Conservation (phyloP, 208 protist species). For the Leptomonas seymouri region DNA sequence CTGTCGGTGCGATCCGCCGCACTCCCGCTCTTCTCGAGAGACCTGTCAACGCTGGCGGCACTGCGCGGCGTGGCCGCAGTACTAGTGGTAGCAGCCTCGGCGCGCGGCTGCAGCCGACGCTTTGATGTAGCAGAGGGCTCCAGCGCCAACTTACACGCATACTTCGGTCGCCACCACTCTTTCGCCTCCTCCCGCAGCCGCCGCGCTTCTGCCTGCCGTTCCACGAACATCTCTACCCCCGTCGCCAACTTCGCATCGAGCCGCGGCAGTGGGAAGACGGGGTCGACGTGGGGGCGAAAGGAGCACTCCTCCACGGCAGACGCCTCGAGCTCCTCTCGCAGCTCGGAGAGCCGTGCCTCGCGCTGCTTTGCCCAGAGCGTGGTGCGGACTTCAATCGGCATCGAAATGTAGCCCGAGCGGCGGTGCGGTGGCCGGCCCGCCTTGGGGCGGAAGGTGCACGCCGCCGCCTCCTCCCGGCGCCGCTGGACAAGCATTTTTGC, state of each 20-base stretch:
- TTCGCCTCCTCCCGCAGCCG: slow-evolving; percentile 51
- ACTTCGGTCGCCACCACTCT: slow-evolving; percentile 59
- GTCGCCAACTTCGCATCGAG: slow-evolving; percentile 19
- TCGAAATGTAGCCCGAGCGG: slow-evolving; percentile 32
- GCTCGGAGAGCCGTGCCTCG: slow-evolving; percentile 39
- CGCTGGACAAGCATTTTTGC: slow-evolving; percentile 28
- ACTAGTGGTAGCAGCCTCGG: no score
- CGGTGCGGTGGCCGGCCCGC: slow-evolving; percentile 55
- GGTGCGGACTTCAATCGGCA: slow-evolving; percentile 52
- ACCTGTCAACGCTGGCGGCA: background rate
- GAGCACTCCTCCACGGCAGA: slow-evolving; percentile 49
- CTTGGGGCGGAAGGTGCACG: slow-evolving; percentile 72
- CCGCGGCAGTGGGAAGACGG: slow-evolving; percentile 51
- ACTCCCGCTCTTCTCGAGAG: background rate
- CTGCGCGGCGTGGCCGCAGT: background rate
- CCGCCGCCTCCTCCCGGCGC: slow-evolving; percentile 37
- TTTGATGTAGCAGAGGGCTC: background rate
- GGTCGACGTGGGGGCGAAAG: slow-evolving; percentile 63
- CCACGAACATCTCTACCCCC: slow-evolving; percentile 57
- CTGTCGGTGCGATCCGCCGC: background rate
- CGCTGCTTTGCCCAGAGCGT: slow-evolving; percentile 60
- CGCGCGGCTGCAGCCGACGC: no score
- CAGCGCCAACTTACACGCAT: slow-evolving; percentile 7
- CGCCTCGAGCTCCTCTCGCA: slow-evolving; percentile 45
- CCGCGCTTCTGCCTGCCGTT: slow-evolving; percentile 61